Percentiles rank a stretch among this genome's conserved stretches.
Evolutionary conservation across 371 early-diverging fungal genomes (phyloP).

Genomic region (Mortierella sp.): DNA sequence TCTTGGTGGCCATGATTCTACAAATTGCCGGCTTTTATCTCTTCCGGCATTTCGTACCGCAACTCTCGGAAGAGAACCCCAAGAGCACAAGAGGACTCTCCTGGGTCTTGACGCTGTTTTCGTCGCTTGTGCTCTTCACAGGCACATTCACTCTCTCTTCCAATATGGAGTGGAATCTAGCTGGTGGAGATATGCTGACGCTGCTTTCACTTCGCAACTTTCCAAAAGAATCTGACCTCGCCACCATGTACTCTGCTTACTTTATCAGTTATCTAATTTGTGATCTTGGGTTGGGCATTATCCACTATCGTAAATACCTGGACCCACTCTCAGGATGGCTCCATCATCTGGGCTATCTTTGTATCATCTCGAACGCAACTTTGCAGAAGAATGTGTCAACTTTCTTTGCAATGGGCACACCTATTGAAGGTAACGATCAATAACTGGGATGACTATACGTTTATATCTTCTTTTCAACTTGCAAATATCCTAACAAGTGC

Average conservation of each 20-base stretch:
- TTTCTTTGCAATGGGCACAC: slow-evolving; percentile 45
- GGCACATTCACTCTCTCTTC: slow-evolving; percentile 38
- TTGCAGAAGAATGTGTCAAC: slow-evolving; percentile 35
- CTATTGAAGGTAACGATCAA: slow-evolving; percentile 40
- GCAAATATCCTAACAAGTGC: background rate
- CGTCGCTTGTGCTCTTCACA: slow-evolving; percentile 40
- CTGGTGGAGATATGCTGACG: background rate
- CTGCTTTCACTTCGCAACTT: slow-evolving; percentile 33
- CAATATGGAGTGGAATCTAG: slow-evolving; percentile 31
- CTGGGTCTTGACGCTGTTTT: slow-evolving; percentile 46
- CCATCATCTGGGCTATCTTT: slow-evolving; percentile 64
- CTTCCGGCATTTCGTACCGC: slow-evolving; percentile 17
- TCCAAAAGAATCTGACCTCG: slow-evolving; percentile 28
- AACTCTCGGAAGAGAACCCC: slow-evolving; percentile 6
- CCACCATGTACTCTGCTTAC: slow-evolving; percentile 47
- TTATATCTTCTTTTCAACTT: background rate
- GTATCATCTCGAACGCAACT: slow-evolving; percentile 35
- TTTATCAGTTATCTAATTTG: slow-evolving; percentile 58
- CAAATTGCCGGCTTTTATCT: slow-evolving; percentile 41
- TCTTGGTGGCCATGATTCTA: slow-evolving; percentile 9
- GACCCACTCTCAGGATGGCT: slow-evolving; percentile 68
- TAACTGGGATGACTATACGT: background rate
- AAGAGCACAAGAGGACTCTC: slow-evolving; percentile 27
- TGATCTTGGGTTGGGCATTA: slow-evolving; percentile 60
- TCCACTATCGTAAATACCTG: slow-evolving; percentile 61